Conservation (phyloP, 345 rosid genomes). For the Citrus unshiu region DNA sequence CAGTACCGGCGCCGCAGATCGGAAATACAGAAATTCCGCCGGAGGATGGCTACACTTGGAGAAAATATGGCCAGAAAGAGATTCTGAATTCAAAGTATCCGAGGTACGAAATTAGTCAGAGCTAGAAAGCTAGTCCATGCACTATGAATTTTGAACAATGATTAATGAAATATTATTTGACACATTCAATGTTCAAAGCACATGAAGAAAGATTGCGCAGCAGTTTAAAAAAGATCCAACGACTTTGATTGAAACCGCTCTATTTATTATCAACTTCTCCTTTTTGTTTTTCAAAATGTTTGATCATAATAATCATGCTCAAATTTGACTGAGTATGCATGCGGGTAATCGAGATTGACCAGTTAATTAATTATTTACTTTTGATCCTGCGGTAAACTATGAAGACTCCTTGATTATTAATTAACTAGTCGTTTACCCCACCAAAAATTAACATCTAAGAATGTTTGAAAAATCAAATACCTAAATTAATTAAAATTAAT, state of each 20-base stretch:
- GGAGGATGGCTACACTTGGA: conserved; percentile 78
- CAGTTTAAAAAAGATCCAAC: not conserved
- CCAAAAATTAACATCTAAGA: not conserved
- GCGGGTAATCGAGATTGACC: not conserved
- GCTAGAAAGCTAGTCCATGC: not conserved
- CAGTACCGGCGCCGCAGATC: conserved; percentile 46
- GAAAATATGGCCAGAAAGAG: conserved; percentile 91
- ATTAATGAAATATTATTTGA: not conserved
- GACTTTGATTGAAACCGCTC: not conserved
- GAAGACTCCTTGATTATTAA: not conserved
- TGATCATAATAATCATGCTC: not conserved
- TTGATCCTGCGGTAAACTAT: not conserved
- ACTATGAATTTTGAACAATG: not conserved
- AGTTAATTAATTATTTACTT: not conserved
- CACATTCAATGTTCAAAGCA: not conserved
- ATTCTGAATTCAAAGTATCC: conserved; percentile 66
- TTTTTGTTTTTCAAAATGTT: not conserved
- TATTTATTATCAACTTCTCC: not conserved
- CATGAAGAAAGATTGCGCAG: not conserved
- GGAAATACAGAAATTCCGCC: conserved; percentile 78
- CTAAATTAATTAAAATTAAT: too few species aligned
- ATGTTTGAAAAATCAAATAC: not conserved
- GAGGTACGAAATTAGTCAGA: conserved; percentile 38
- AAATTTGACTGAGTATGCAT: conserved; percentile 13
- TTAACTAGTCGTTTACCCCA: not conserved